Evolutionary conservation across 176 grass and related monocot genomes (phyloP).

Genomic region (Bothriochloa decipiens): DNA sequence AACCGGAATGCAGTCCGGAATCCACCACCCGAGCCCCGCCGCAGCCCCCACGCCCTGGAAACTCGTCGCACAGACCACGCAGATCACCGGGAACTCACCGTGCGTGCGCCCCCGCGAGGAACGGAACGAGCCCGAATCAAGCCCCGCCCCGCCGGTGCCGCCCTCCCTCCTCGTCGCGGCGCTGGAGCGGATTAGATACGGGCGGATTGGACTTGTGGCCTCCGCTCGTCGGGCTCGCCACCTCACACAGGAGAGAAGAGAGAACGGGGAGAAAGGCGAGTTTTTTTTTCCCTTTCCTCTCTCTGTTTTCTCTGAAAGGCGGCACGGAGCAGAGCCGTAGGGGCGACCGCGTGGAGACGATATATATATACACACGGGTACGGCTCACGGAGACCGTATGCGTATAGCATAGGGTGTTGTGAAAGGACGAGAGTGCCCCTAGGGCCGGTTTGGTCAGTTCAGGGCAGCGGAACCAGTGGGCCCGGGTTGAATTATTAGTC

Average conservation of each 20-base stretch:
- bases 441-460: background rate
- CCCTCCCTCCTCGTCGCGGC: background rate
- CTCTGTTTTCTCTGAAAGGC: background rate
- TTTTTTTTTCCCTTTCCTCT: background rate
- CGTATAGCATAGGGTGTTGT: background rate
- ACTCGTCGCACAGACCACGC: background rate
- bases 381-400: background rate
- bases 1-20: constrained; percentile 20
- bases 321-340: constrained; percentile 38
- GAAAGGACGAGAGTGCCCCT: background rate
- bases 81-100: constrained; percentile 48
- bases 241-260: constrained; percentile 1
- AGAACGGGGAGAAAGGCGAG: background rate
- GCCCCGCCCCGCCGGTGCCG: background rate
- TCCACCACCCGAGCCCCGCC: background rate
- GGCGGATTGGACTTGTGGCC: constrained; percentile 42
- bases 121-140: background rate
- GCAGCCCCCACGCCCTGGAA: background rate
- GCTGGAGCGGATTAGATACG: constrained; percentile 38
- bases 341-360: background rate
- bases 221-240: constrained; percentile 48
- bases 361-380: constrained; percentile 24
- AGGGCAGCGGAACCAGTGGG: constrained; percentile 6
- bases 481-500: background rate
- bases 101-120: background rate